Conservation (phyloP, 2,329 filamentous ascomycete species). For the Fusarium brevicatenulatum region DNA sequence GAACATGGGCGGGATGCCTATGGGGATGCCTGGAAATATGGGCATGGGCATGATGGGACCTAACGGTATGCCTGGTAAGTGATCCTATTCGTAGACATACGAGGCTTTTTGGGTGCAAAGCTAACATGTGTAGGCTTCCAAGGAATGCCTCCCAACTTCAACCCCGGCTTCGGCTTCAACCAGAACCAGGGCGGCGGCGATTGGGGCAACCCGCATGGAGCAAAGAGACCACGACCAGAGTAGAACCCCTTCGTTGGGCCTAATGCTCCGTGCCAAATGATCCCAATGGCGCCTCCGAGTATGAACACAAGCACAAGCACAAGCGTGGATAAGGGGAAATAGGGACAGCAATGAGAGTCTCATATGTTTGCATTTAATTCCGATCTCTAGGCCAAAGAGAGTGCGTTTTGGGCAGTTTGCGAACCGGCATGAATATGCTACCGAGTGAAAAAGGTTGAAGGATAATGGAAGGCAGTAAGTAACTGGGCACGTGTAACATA, state of each 20-base stretch:
- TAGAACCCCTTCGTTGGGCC: conserved; percentile 44
- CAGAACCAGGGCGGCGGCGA: conserved; percentile 61
- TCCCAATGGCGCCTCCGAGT: background rate
- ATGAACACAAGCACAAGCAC: background rate
- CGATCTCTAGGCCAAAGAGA: background rate
- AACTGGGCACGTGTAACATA: conserved; percentile 39
- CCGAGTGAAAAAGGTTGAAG: conserved; percentile 3
- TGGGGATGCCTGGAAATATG: conserved; percentile 68
- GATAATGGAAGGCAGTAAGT: conserved; percentile 14
- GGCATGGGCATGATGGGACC: conserved; percentile 67
- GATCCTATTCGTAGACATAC: background rate
- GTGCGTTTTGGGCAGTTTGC: conserved; percentile 3
- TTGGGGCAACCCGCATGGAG: conserved; percentile 83
- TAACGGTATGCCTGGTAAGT: conserved; percentile 52
- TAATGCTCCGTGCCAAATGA: background rate
- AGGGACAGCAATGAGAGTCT: background rate
- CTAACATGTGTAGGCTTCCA: conserved; percentile 66
- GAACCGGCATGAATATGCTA: background rate
- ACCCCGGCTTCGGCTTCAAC: conserved; percentile 74
- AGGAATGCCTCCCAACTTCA: conserved; percentile 76
- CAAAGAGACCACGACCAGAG: conserved; percentile 82
- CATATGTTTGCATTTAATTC: background rate
- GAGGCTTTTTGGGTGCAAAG: background rate
- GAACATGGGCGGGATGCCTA: conserved; percentile 49
- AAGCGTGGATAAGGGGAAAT: background rate